These are phyloP conservation scores for Linnemannia zychae DNA, from an alignment of 192 early-diverging fungal species.

Conservation along the genomic window DNA sequence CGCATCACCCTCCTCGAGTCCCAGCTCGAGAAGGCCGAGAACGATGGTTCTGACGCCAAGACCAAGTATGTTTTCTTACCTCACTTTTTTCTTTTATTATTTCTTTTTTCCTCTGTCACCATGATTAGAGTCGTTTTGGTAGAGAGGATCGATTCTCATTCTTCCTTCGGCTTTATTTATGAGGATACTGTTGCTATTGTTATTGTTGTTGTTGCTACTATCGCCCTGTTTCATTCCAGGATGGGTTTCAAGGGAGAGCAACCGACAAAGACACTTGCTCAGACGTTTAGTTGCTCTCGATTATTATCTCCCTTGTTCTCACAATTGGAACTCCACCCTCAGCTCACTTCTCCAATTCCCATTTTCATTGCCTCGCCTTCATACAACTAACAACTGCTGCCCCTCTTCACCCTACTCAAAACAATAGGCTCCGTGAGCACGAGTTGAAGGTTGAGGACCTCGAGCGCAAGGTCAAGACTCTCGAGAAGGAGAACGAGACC, in stretches of 20 bases:
- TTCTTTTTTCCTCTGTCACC: no score
- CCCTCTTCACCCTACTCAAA: background rate
- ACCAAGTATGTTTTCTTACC: constrained; percentile 56
- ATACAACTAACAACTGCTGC: background rate
- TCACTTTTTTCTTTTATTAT: background rate
- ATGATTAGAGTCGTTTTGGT: no score
- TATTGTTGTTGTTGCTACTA: background rate
- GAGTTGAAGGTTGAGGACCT: constrained; percentile 89
- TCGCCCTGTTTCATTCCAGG: background rate
- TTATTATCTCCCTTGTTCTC: no score
- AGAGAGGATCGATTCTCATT: background rate
- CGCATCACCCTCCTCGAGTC: constrained; percentile 70
- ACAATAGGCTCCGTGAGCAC: constrained; percentile 71
- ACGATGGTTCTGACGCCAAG: constrained; percentile 69
- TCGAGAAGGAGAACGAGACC: constrained; percentile 76
- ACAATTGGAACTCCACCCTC: no score
- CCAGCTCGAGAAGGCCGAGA: constrained; percentile 72
- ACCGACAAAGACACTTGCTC: no score
- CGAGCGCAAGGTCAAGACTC: constrained; percentile 85
- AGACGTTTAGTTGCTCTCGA: no score
- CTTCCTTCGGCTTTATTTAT: no score
- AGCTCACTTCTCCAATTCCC: background rate
- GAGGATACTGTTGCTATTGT: no score
- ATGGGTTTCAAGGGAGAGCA: background rate
- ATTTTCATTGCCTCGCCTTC: background rate